Base-by-base conservation (phyloP, 148 eudicot genomes). In the Vaccinium vitisidaea region DNA sequence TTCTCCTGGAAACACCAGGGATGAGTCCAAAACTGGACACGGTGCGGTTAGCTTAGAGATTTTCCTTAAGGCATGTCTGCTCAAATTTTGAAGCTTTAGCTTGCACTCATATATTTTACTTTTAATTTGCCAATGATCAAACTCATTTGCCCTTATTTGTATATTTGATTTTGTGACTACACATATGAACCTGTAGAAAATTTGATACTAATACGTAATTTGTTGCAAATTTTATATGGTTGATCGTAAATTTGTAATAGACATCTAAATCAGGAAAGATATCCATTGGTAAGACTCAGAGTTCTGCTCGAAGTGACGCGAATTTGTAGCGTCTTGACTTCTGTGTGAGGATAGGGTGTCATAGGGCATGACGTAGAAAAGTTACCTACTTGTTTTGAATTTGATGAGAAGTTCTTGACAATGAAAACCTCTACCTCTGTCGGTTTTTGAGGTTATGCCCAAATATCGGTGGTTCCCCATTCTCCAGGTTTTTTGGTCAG, bases 211-310 rank as follows among this genome's bases (percentile, higher is more conserved):
- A 46, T 14, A 32, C 6, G 36, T 15, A 36, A 36, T 39, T 36
- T 73, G 16, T 36, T 73, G 77, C 77, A 36, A 8, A 73, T 36
- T 36, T 69, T 73, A 73, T 1, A 6, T 16, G 4, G 10, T 36
- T 36, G 50, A 73, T 16, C 7, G 5, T 73, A 43, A 43, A 43
- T 43, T 43, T 5, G 46, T 43, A 39, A 16, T 73, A 16, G 50
- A 39, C 77, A 39, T 73, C 48, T 73, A 18, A 32, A 73, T 32
- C 49, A 36, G 8, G 48, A 32, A 32, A 15, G 50, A 8, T 8
- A 73, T 73, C 77, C 76, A 36, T 36, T 70, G 19, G 75, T 14
- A 70, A 70, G 76, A 71, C 49, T 25, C 74, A 27, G 76, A 71
- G n/a, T 13, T 36, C 49, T 71, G 48, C 32, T 71, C 49, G 3